These are phyloP conservation scores for Thalassia testudinum DNA, from an alignment of 116 monocot species.

Conservation along the genomic window DNA sequence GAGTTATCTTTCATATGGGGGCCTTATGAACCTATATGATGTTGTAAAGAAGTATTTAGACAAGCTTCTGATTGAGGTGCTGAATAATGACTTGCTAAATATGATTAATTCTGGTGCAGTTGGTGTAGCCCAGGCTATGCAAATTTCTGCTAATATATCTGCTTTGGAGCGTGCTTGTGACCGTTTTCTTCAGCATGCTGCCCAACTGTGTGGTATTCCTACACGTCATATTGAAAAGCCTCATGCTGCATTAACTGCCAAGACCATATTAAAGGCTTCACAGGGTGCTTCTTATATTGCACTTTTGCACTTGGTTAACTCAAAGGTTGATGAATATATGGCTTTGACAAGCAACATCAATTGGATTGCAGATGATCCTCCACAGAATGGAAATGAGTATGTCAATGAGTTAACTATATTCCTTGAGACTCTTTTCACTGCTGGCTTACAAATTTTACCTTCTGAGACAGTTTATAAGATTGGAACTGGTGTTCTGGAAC, in stretches of 20 bases:
- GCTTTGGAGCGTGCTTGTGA: conserved; percentile 59
- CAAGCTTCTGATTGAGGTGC: too few relatives aligned
- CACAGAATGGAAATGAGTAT: conserved; percentile 53
- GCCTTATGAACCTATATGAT: too few relatives aligned
- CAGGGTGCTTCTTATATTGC: conserved; percentile 62
- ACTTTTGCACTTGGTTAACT: conserved; percentile 22
- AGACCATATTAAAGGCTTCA: conserved; percentile 50
- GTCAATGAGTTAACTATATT: too few relatives aligned
- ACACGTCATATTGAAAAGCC: conserved; percentile 44
- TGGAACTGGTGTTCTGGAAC: conserved; percentile 43
- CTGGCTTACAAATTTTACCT: conserved; percentile 54
- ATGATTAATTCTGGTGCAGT: conserved; percentile 38
- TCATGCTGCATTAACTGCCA: too few relatives aligned
- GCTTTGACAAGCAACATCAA: conserved; percentile 42
- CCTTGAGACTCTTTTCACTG: conserved; percentile 34
- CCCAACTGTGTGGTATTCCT: conserved; percentile 58
- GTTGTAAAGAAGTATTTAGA: too few relatives aligned
- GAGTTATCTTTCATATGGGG: too few relatives aligned
- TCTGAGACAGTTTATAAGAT: conserved; percentile 38
- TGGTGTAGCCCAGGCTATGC: conserved; percentile 53
- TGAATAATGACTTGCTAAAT: conserved; percentile 51
- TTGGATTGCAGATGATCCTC: conserved; percentile 59
- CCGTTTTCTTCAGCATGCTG: conserved; percentile 52
- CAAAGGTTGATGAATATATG: too few relatives aligned
- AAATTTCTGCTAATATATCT: conserved; percentile 57